These are phyloP conservation scores for Candida sakaeoensis DNA, from an alignment of 805 yeast species.

Conservation along the genomic window DNA sequence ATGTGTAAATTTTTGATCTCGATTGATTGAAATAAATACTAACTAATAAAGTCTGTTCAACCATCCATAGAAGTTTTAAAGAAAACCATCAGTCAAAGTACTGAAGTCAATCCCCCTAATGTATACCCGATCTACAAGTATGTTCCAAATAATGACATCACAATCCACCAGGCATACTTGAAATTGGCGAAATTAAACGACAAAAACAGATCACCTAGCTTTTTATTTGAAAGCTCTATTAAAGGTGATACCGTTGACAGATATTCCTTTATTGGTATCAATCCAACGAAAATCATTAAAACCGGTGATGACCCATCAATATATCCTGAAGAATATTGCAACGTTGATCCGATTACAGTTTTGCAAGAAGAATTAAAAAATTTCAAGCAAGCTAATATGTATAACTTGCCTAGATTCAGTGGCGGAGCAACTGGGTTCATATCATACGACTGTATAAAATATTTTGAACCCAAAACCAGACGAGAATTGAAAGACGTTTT, in stretches of 20 bases:
- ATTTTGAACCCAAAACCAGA: slow-evolving; percentile 90
- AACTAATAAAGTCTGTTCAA: slow-evolving; percentile 16
- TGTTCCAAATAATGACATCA: slow-evolving; percentile 70
- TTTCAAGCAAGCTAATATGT: slow-evolving; percentile 68
- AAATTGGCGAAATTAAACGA: slow-evolving; percentile 67
- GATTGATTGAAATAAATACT: not conserved
- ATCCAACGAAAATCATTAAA: slow-evolving; percentile 75
- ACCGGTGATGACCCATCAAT: slow-evolving; percentile 64
- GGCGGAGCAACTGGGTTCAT: slow-evolving; percentile 98
- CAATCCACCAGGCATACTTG: slow-evolving; percentile 88
- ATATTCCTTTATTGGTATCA: slow-evolving; percentile 85
- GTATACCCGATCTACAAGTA: slow-evolving; percentile 78
- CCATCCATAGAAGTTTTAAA: slow-evolving; percentile 33
- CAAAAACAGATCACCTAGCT: slow-evolving; percentile 57
- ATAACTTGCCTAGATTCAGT: slow-evolving; percentile 77
- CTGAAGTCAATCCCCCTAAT: slow-evolving; percentile 41
- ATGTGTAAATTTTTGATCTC: not conserved
- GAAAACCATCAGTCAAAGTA: slow-evolving; percentile 20
- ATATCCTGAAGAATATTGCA: slow-evolving; percentile 28
- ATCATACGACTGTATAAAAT: slow-evolving; percentile 93
- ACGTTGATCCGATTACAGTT: slow-evolving; percentile 74
- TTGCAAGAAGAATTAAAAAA: slow-evolving; percentile 70
- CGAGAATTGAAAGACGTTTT: slow-evolving; percentile 73
- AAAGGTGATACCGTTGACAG: slow-evolving; percentile 88
- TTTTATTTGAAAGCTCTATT: slow-evolving; percentile 82